Conservation (phyloP, 139 green algal genomes). For the Mesostigma viride region DNA sequence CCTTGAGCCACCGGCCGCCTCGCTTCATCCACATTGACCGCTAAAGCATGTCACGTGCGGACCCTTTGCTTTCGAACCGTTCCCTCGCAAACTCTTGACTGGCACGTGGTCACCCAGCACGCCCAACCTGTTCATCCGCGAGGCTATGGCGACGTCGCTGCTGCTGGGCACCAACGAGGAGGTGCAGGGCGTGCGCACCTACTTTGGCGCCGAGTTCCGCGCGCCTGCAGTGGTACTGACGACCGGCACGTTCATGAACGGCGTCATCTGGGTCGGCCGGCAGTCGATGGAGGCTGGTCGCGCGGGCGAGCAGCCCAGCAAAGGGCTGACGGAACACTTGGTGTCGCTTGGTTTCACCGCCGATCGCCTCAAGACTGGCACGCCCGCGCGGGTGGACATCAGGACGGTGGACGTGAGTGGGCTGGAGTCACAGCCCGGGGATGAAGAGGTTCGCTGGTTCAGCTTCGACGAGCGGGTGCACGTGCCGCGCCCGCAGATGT, state of each 20-base stretch:
- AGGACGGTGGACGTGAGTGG: conserved; percentile 68
- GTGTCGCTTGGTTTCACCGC: conserved; percentile 76
- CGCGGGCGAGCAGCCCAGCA: conserved; percentile 73
- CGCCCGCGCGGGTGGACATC: conserved; percentile 78
- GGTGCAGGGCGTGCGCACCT: conserved; percentile 72
- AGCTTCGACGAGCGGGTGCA: conserved; percentile 73
- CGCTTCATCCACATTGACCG: too few species aligned
- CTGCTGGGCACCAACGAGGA: conserved; percentile 77
- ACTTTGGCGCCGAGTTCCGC: conserved; percentile 79
- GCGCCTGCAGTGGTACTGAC: conserved; percentile 78
- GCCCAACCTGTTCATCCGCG: conserved; percentile 72
- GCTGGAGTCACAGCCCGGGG: conserved; percentile 68
- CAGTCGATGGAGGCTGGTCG: conserved; percentile 72
- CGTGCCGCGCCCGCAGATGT: conserved; percentile 60
- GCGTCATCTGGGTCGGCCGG: conserved; percentile 86
- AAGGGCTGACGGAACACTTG: conserved; percentile 82
- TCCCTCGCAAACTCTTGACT: too few species aligned
- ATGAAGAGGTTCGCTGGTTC: conserved; percentile 70
- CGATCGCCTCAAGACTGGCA: conserved; percentile 90
- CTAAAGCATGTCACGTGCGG: too few species aligned
- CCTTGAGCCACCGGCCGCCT: too few species aligned
- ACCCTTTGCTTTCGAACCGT: too few species aligned
- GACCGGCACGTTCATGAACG: conserved; percentile 97
- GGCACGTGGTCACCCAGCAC: conserved; percentile 32
- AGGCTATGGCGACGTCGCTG: conserved; percentile 81